phyloP scores from a whole-genome alignment of 768 basidiomycete genomes.

The Trametopsis cervina region DNA sequence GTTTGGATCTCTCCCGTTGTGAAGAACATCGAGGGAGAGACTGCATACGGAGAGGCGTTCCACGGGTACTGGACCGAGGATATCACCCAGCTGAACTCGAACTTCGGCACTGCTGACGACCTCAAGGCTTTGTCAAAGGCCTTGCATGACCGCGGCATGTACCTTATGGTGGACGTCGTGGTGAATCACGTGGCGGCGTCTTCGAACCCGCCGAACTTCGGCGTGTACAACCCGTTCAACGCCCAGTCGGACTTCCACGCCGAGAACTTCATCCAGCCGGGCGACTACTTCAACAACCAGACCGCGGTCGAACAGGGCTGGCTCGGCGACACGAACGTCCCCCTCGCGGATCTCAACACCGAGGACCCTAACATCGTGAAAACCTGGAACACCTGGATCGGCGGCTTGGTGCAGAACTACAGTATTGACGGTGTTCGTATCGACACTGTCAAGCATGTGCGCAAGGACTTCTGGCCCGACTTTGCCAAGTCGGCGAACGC shows the following conservation, averaged over 20 bases:
- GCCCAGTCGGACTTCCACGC: slow-evolving; percentile 32
- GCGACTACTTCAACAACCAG: slow-evolving; percentile 35
- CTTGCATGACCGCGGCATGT: slow-evolving; percentile 47
- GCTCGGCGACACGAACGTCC: slow-evolving; percentile 46
- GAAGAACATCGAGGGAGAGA: slow-evolving; percentile 40
- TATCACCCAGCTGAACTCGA: slow-evolving; percentile 39
- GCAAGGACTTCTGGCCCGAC: slow-evolving; percentile 45
- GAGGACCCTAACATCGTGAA: slow-evolving; percentile 38
- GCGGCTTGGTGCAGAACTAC: slow-evolving; percentile 38
- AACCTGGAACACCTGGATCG: slow-evolving; percentile 42
- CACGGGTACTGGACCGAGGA: slow-evolving; percentile 57
- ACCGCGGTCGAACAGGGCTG: slow-evolving; percentile 51
- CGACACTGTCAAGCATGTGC: slow-evolving; percentile 54
- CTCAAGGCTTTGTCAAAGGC: slow-evolving; percentile 40
- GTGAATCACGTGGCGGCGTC: slow-evolving; percentile 52
- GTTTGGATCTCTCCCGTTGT: slow-evolving; percentile 54
- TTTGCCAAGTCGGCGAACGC: slow-evolving; percentile 43
- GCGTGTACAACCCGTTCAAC: slow-evolving; percentile 26
- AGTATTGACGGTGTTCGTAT: slow-evolving; percentile 48
- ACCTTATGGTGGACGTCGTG: slow-evolving; percentile 57
- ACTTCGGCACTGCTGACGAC: slow-evolving; percentile 47
- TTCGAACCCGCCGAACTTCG: slow-evolving; percentile 16
- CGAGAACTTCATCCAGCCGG: slow-evolving; percentile 30
- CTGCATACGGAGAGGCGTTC: slow-evolving; percentile 48
- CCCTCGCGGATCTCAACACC: slow-evolving; percentile 54